Percentiles rank a stretch among this genome's conserved stretches.
phyloP scores from a whole-genome alignment of 345 rosid species.

The Raphanus sativus region DNA sequence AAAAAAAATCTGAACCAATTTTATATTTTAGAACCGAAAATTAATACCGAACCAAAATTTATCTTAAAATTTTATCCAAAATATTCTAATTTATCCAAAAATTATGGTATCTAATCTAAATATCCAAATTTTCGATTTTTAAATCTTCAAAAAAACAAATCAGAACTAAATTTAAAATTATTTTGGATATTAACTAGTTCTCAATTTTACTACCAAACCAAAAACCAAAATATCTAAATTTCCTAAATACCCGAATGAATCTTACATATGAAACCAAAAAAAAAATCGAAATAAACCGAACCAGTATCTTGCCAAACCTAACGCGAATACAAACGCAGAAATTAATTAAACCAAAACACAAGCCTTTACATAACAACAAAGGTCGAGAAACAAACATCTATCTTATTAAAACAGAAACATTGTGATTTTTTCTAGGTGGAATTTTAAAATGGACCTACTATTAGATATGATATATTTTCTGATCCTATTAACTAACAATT shows the following conservation, averaged over 20 bases:
- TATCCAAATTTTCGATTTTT: too few relatives aligned
- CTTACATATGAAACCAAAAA: not conserved
- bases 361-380: slow-evolving; percentile 24
- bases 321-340: not conserved
- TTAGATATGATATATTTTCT: too few relatives aligned
- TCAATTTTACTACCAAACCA: not conserved
- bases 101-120: too few relatives aligned
- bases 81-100: too few relatives aligned
- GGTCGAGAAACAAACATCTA: not conserved
- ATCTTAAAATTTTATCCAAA: too few relatives aligned
- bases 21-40: too few relatives aligned
- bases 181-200: not conserved
- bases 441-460: too few relatives aligned
- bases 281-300: not conserved
- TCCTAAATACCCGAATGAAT: not conserved
- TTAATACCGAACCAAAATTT: too few relatives aligned
- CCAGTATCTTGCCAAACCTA: not conserved
- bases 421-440: too few relatives aligned
- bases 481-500: too few relatives aligned
- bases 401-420: too few relatives aligned
- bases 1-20: too few relatives aligned
- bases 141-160: not conserved
- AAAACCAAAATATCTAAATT: not conserved
- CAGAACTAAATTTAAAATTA: not conserved
- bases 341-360: slow-evolving; percentile 10